Evolutionary conservation across 768 basidiomycete species (phyloP).

Genomic region (Clitopilus passeckerianus): DNA sequence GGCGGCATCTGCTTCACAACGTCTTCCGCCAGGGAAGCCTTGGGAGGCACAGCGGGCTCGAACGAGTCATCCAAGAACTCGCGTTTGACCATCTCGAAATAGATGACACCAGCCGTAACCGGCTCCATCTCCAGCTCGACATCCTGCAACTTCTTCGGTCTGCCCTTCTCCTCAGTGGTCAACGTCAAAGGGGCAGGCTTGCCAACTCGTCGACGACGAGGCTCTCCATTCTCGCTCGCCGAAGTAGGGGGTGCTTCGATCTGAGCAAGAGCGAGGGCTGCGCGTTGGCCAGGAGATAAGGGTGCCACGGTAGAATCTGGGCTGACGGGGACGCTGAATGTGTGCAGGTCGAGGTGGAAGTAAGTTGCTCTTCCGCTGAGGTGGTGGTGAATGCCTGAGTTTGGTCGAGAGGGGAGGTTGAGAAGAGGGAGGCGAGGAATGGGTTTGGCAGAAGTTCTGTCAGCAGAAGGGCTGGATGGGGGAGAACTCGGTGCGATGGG

Average conservation of each 20-base stretch:
- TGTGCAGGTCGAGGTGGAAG: not conserved
- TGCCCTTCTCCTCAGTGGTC: not conserved
- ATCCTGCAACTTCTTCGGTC: not conserved
- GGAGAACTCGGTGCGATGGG: not conserved
- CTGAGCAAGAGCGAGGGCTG: not conserved
- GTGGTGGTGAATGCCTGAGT: not conserved
- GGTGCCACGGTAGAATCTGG: not conserved
- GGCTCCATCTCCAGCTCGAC: not conserved
- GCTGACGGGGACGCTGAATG: not conserved
- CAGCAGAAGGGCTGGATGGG: not conserved
- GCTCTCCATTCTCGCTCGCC: not conserved
- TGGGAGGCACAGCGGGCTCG: not conserved
- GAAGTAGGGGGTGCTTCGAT: not conserved
- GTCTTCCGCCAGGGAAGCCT: not conserved
- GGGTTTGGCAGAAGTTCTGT: not conserved
- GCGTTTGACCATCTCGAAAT: not conserved
- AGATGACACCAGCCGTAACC: not conserved
- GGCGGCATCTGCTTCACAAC: not conserved
- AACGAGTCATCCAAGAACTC: not conserved
- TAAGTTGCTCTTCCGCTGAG: not conserved
- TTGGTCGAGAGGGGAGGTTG: not conserved
- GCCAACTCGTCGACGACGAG: not conserved
- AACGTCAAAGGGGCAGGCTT: not conserved
- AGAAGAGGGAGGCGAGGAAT: not conserved
- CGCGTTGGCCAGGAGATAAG: not conserved